Evolutionary conservation across 176 grass and related monocot species (phyloP).

Genomic region (Oryza meyeriana): DNA sequence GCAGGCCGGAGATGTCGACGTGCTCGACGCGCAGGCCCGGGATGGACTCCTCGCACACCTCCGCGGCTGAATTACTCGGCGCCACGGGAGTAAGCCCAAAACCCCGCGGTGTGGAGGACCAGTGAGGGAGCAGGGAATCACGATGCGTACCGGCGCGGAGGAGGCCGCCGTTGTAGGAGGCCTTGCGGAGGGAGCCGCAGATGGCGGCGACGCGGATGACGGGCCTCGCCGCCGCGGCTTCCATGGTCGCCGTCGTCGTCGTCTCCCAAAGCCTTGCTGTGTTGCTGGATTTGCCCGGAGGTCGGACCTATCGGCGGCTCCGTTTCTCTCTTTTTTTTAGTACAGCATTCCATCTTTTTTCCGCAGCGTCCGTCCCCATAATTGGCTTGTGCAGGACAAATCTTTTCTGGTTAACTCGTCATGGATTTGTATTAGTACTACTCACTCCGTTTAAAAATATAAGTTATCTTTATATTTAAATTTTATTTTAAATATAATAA

Average conservation of each 20-base stretch:
- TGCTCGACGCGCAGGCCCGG: slow-evolving; percentile 56
- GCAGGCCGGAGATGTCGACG: slow-evolving; percentile 62
- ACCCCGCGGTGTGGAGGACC: background rate
- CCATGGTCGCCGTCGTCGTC: slow-evolving; percentile 8
- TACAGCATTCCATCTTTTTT: no score
- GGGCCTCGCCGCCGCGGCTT: slow-evolving; percentile 29
- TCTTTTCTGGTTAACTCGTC: no score
- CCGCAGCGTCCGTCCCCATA: no score
- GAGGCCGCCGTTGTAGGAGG: slow-evolving; percentile 85
- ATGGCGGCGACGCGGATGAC: slow-evolving; percentile 56
- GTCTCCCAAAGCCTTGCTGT: no score
- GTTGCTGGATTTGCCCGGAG: no score
- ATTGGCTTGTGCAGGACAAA: no score
- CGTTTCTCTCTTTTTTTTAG: no score
- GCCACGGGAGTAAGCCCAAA: background rate
- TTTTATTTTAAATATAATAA: no score
- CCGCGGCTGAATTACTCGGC: slow-evolving; percentile 39
- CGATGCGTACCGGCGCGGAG: slow-evolving; percentile 58
- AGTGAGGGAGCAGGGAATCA: background rate
- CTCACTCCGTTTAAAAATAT: no score
- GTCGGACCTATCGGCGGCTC: no score
- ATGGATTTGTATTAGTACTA: no score
- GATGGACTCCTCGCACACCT: slow-evolving; percentile 68
- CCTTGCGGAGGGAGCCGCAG: slow-evolving; percentile 87
- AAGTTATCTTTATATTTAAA: no score